phyloP scores from a whole-genome alignment of 331 rosid genomes.

The Spiraea crenata region DNA sequence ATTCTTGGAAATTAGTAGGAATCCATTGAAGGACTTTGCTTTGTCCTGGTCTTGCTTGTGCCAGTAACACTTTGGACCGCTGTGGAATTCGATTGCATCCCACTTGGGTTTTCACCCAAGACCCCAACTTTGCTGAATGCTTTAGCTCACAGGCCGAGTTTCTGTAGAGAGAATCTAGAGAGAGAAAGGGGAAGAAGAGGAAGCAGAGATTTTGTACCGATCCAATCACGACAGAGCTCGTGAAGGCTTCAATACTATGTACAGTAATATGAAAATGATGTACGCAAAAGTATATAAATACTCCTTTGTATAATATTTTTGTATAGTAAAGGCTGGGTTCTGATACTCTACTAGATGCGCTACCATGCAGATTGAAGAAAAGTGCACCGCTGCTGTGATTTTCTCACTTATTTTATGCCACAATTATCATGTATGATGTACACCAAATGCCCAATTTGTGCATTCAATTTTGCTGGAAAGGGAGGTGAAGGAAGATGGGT shows the following conservation, averaged over 20 bases:
- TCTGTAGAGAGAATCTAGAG: background rate
- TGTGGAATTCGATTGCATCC: slow-evolving; percentile 13
- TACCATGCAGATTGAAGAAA: background rate
- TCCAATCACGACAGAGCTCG: slow-evolving; percentile 54
- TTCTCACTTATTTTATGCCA: background rate
- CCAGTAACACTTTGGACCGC: slow-evolving; percentile 13
- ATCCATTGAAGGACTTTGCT: slow-evolving; percentile 13
- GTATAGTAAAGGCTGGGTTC: slow-evolving; percentile 1
- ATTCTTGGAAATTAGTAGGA: slow-evolving; percentile 30
- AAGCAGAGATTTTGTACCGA: slow-evolving; percentile 48
- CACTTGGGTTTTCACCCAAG: slow-evolving; percentile 14
- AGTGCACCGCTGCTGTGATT: slow-evolving; percentile 3
- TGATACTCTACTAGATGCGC: background rate
- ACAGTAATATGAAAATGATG: background rate
- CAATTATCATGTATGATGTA: background rate
- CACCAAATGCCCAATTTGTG: background rate
- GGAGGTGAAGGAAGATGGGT: background rate
- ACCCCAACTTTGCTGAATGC: slow-evolving; percentile 15
- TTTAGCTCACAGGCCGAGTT: slow-evolving; percentile 17
- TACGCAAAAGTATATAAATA: background rate
- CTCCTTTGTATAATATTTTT: background rate
- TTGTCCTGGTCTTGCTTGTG: slow-evolving; percentile 3
- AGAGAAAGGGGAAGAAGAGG: slow-evolving; percentile 8
- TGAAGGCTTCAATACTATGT: slow-evolving; percentile 22
- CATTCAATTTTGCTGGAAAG: background rate